Conservation (phyloP, 225 moss, liverwort and hornwort species). For the Marchantia polymorpha region DNA sequence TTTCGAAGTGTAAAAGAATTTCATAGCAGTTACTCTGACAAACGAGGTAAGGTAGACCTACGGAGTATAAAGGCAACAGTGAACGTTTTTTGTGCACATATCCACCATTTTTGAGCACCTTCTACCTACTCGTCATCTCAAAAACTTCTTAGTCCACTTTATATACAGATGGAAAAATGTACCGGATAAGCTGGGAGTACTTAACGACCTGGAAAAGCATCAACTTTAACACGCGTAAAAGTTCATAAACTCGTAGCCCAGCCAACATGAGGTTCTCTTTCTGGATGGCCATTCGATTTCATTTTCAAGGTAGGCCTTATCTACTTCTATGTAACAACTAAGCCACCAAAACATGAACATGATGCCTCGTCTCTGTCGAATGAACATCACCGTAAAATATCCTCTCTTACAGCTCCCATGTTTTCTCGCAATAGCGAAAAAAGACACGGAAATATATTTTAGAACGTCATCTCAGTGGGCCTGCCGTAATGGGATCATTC, state of each 20-base stretch:
- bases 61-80: too few species aligned
- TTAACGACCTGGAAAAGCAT: neutral
- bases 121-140: neutral
- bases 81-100: too few species aligned
- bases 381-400: neutral
- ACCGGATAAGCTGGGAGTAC: slow-evolving; percentile 2
- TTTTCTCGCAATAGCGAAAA: neutral
- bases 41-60: too few species aligned
- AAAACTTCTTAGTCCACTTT: neutral
- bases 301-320: slow-evolving; percentile 6
- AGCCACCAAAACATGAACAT: slow-evolving; percentile 5
- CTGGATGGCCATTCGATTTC: neutral
- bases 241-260: neutral
- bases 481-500: neutral
- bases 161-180: slow-evolving; percentile 16
- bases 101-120: too few species aligned
- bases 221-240: neutral
- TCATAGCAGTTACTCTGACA: too few species aligned
- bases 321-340: slow-evolving; percentile 2
- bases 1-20: too few species aligned
- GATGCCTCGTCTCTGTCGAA: neutral
- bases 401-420: neutral
- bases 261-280: slow-evolving; percentile 3
- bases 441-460: neutral
- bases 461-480: neutral